Base-by-base conservation (phyloP, 2,329 filamentous ascomycete species). In the Talaromyces sp. region DNA sequence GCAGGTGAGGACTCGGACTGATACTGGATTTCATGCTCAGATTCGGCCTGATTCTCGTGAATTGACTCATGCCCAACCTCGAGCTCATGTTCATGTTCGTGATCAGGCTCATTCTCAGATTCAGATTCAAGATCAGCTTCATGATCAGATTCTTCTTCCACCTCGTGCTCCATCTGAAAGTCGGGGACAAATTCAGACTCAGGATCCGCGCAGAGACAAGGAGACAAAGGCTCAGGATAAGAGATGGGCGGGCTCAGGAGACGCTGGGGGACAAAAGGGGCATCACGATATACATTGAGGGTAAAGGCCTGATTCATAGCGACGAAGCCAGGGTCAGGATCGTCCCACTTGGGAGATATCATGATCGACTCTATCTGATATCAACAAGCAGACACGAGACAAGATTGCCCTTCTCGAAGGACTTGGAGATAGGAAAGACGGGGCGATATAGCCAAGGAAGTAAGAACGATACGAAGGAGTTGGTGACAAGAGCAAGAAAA, bases 241-340 rank as follows among this genome's bases (percentile, higher is more conserved):
- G 54, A 3, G 16, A 37, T 28, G 42, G 35, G 14, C 2, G 54
- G 35, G 6, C 54, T 57, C 33, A 42, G 28, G 8, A 37, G 54
- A n/a, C 9, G 21, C 12, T 25, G 21, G 12, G 35, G 37, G 14
- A 42, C 12, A 28, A 57, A 40, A n/a, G 35, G 35, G 2, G 16
- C 14, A 57, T 57, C 54, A 14, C 21, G 35, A 31, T 57, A 42
- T 9, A 35, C 21, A 11, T 57, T 57, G 21, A 55, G 21, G 18
- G 18, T 42, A 14, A 42, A 28, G 33, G 18, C 54, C 12, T 33
- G 33, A 42, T 37, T 42, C 54, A 57, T 40, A 37, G 35, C 54
- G 35, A 57, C 31, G 21, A 57, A 57, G 54, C 35, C 54, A 57
- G 35, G 35, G 35, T 57, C 54, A 42, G 18, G 35, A n/a, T 57